These are phyloP conservation scores for Fragaria vesca DNA, from an alignment of 306 rosid genomes.

Conservation along the genomic window DNA sequence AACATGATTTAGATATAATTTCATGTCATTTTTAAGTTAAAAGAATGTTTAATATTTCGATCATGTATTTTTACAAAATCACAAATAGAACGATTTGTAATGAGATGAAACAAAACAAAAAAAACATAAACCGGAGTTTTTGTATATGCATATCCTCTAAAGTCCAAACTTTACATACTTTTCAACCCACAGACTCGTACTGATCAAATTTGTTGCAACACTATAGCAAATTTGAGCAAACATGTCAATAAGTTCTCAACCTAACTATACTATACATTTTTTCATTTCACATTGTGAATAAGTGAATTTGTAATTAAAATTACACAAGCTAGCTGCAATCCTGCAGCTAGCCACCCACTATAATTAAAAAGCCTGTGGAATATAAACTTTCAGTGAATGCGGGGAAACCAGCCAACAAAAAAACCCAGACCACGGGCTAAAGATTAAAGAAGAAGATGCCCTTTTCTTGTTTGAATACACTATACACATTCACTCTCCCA, in stretches of 20 bases:
- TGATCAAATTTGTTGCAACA: too few relatives aligned
- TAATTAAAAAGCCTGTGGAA: background rate
- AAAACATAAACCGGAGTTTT: too few relatives aligned
- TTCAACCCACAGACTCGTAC: background rate
- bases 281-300: background rate
- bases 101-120: too few relatives aligned
- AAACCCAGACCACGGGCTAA: background rate
- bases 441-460: background rate
- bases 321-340: background rate
- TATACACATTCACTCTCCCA: background rate
- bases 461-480: background rate
- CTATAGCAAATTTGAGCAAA: background rate
- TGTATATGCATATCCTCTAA: too few relatives aligned
- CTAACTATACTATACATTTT: too few relatives aligned
- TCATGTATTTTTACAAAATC: too few relatives aligned
- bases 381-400: background rate
- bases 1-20: too few relatives aligned
- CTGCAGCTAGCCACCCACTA: background rate
- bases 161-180: too few relatives aligned
- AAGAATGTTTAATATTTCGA: too few relatives aligned
- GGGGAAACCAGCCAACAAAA: background rate
- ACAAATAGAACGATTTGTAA: too few relatives aligned
- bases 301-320: background rate
- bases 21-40: too few relatives aligned
- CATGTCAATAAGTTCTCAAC: background rate